Conservation (phyloP, 2,329 filamentous ascomycete genomes). For the Aureobasidium sp. region DNA sequence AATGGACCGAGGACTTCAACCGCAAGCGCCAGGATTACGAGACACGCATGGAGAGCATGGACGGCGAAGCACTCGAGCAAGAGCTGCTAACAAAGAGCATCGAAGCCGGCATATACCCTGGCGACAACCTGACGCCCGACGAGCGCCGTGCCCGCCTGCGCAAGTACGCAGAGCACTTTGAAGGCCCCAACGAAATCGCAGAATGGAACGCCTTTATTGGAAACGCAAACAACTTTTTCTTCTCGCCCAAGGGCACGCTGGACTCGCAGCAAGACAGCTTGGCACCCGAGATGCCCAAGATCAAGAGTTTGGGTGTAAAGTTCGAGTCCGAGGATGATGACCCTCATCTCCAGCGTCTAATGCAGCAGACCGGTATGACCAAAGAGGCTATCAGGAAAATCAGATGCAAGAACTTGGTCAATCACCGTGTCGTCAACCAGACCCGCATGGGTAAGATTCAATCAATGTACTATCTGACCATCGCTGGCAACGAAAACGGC, state of each 20-base stretch:
- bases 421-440: conserved; percentile 76
- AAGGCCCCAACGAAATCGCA: conserved; percentile 33
- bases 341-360: conserved; percentile 44
- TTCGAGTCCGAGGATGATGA: conserved; percentile 35
- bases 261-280: conserved; percentile 39
- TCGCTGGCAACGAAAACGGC: conserved; percentile 82
- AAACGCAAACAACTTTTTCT: conserved; percentile 40
- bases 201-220: conserved; percentile 39
- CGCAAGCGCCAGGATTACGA: conserved; percentile 18
- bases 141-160: conserved; percentile 15
- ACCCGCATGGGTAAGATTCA: conserved; percentile 91
- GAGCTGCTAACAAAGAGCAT: conserved; percentile 18
- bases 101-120: conserved; percentile 18
- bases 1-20: conserved; percentile 22
- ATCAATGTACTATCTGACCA: conserved; percentile 65
- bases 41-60: conserved; percentile 33
- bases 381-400: conserved; percentile 45
- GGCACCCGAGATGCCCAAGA: conserved; percentile 45
- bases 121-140: conserved; percentile 23
- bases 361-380: conserved; percentile 51
- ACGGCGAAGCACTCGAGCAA: conserved; percentile 23
- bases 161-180: conserved; percentile 26
- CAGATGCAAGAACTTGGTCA: conserved; percentile 64
- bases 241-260: conserved; percentile 41
- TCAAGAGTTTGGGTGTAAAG: conserved; percentile 32